A percentile compares a stretch with the other conserved stretches of the same genome.
phyloP scores from a whole-genome alignment of 177 flowering plant genomes.

The Tripterygium wilfordii region DNA sequence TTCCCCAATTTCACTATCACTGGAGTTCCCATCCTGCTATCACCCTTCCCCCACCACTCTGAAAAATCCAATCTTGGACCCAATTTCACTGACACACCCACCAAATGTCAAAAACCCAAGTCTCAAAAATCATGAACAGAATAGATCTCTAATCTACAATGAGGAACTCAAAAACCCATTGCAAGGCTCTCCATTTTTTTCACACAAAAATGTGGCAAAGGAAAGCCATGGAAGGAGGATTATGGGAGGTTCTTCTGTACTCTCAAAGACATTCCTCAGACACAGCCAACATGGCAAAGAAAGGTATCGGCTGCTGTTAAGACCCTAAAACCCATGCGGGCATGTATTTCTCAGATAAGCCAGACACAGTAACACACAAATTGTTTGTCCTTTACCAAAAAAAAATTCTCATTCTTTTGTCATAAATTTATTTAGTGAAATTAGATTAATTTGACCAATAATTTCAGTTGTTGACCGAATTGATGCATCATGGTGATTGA shows the following conservation, averaged over 20 bases:
- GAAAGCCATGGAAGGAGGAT: neutral
- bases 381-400: too few species aligned
- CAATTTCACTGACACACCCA: neutral
- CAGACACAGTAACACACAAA: neutral
- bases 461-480: too few species aligned
- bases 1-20: conserved; percentile 30
- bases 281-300: conserved; percentile 2
- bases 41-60: conserved; percentile 3
- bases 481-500: too few species aligned
- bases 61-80: conserved; percentile 12
- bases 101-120: conserved; percentile 3
- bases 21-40: conserved; percentile 13
- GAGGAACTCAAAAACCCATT: neutral
- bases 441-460: too few species aligned
- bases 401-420: too few species aligned
- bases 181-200: neutral
- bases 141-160: neutral
- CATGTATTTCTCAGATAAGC: neutral
- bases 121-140: conserved; percentile 3
- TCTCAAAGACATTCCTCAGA: neutral
- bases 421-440: too few species aligned
- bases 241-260: neutral
- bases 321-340: neutral
- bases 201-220: conserved; percentile 1
- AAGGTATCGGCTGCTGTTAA: conserved; percentile 4